phyloP scores from a whole-genome alignment of 1,139 yeast genomes.

The Blastobotrys elegans region DNA sequence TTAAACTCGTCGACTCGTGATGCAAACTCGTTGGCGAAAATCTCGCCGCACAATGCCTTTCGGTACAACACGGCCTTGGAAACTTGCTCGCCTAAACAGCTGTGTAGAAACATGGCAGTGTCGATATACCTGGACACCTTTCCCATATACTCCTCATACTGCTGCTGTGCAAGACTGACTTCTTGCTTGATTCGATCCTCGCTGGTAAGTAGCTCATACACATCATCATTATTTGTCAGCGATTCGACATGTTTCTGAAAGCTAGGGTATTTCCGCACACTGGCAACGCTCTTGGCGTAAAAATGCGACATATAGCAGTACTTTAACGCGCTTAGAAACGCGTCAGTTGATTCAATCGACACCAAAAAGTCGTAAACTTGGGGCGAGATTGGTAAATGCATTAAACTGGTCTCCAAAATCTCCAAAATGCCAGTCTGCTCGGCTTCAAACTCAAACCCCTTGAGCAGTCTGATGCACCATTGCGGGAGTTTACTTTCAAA shows the following conservation, averaged over 20 bases:
- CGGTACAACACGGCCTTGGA: not conserved
- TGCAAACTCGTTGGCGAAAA: constrained; percentile 3
- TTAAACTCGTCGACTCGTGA: constrained; percentile 7
- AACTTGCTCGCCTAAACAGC: not conserved
- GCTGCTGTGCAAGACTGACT: not conserved
- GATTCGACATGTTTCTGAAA: constrained; percentile 36
- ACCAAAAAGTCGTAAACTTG: constrained; percentile 21
- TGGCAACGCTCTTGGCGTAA: constrained; percentile 37
- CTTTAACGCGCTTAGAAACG: constrained; percentile 49
- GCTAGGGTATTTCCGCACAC: not conserved
- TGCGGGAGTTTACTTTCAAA: constrained; percentile 42
- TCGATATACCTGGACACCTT: not conserved
- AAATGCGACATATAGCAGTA: constrained; percentile 66
- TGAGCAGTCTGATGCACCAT: constrained; percentile 25
- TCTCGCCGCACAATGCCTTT: constrained; percentile 5
- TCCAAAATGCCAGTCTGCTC: constrained; percentile 16
- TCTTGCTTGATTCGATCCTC: constrained; percentile 4
- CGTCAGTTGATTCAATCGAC: constrained; percentile 30
- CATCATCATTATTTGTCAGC: not conserved
- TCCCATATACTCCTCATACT: not conserved
- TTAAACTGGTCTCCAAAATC: constrained; percentile 19
- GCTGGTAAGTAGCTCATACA: constrained; percentile 7
- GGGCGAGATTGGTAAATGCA: constrained; percentile 25
- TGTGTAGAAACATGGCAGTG: not conserved
- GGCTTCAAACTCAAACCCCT: constrained; percentile 14